Conservation (phyloP, 768 basidiomycete species). For the Auricularia sp. region DNA sequence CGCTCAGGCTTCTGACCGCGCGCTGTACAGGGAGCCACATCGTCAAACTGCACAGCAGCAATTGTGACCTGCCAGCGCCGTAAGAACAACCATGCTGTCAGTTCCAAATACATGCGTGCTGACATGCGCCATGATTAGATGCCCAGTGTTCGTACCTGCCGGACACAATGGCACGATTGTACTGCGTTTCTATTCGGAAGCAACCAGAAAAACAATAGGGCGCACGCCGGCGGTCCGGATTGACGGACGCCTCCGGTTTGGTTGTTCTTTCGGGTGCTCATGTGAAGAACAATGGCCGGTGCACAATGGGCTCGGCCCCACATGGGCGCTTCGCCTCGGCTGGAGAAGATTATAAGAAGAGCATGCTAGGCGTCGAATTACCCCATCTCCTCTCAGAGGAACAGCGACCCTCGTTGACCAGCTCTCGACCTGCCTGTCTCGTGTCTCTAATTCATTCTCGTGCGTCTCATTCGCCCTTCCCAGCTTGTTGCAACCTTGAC, state of each 20-base stretch:
- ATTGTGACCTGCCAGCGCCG: background rate
- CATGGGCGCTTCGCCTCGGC: background rate
- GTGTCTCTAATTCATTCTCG: background rate
- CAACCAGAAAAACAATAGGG: background rate
- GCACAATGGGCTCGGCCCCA: background rate
- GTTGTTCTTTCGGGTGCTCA: background rate
- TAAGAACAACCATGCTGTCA: too few species aligned
- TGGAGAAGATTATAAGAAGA: background rate
- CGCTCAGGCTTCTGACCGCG: background rate
- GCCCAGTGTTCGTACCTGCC: background rate
- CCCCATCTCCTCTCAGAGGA: constrained; percentile 2
- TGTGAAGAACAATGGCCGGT: background rate
- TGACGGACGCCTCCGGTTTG: background rate
- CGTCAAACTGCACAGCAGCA: background rate
- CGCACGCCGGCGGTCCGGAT: background rate
- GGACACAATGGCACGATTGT: background rate
- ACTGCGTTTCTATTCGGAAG: background rate
- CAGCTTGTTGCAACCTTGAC: background rate
- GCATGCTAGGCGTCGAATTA: background rate
- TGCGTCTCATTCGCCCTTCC: background rate
- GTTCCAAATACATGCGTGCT: too few species aligned
- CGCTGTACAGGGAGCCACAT: background rate
- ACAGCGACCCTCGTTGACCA: background rate
- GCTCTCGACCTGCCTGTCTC: background rate
- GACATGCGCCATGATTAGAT: too few species aligned